A percentile compares a stretch with the other conserved stretches of the same genome.
Conservation (phyloP, 768 basidiomycete genomes). For the Fistulinella prunicolor region DNA sequence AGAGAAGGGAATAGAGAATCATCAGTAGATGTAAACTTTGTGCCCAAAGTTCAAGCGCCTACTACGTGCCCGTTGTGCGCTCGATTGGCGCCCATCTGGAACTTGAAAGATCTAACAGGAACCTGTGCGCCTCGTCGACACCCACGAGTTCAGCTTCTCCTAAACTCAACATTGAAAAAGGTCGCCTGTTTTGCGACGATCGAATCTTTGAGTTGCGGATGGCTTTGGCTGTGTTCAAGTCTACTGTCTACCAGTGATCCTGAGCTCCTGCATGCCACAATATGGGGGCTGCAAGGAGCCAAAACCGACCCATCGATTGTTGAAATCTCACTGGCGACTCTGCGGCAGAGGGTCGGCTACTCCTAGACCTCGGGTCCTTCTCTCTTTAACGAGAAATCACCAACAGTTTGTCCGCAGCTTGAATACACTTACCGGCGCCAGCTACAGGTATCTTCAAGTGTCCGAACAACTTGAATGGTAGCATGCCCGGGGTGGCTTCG, state of each 20-base stretch:
- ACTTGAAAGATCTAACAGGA: constrained; percentile 18
- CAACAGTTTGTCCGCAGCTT: not conserved
- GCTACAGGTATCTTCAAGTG: constrained; percentile 41
- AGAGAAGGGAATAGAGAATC: no score
- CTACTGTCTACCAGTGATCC: not conserved
- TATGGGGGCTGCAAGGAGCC: constrained; percentile 20
- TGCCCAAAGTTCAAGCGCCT: not conserved
- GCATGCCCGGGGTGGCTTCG: constrained; percentile 26
- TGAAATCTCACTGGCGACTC: no score
- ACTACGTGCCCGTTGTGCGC: not conserved
- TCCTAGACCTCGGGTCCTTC: constrained; percentile 35
- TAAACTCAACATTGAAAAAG: constrained; percentile 9
- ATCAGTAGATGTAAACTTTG: no score
- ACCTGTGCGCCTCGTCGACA: constrained; percentile 17
- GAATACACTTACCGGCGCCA: constrained; percentile 30
- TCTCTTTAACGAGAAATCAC: constrained; percentile 22
- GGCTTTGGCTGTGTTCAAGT: not conserved
- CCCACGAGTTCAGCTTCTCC: constrained; percentile 19
- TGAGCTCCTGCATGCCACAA: constrained; percentile 4
- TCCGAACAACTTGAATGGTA: constrained; percentile 18
- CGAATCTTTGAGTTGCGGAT: no score
- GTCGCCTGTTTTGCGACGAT: not conserved
- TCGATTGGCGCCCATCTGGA: constrained; percentile 14
- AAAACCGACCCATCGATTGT: constrained; percentile 31
- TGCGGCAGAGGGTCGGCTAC: constrained; percentile 26